phyloP scores from a whole-genome alignment of 176 grass and related monocot species.

The Paspalum notatum region DNA sequence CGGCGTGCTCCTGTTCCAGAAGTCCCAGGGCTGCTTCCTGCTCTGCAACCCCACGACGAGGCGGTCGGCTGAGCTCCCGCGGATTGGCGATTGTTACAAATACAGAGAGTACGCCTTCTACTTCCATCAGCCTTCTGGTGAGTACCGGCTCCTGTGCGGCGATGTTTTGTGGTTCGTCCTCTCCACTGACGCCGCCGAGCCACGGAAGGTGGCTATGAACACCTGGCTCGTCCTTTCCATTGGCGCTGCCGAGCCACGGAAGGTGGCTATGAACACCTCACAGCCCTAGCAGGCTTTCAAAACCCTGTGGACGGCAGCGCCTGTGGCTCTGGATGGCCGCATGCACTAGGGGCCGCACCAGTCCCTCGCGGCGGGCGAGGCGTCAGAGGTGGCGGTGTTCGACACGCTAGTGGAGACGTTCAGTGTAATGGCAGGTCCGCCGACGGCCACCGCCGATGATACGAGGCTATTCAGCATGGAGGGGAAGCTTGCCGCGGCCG shows the following conservation, averaged over 20 bases:
- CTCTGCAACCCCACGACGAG: conserved; percentile 2
- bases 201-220: background rate
- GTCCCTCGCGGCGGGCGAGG: fast-evolving
- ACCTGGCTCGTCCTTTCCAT: background rate
- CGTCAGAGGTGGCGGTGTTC: background rate
- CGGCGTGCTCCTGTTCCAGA: background rate
- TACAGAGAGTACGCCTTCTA: conserved; percentile 11
- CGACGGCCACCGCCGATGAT: background rate
- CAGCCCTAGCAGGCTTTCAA: no score
- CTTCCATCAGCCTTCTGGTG: background rate
- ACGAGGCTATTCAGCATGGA: background rate
- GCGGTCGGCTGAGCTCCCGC: background rate
- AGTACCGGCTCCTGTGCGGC: background rate
- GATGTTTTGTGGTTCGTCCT: background rate
- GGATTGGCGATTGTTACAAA: background rate
- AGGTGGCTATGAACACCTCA: no score
- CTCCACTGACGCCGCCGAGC: background rate
- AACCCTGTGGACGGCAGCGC: background rate
- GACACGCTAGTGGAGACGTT: background rate
- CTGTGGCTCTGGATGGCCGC: background rate
- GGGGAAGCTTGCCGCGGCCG: background rate
- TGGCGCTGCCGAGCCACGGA: no score
- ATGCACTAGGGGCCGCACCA: background rate
- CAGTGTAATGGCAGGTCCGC: background rate
- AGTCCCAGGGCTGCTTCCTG: background rate